Evolutionary conservation across 208 protist genomes (phyloP).

Genomic region (Phytomonas francai): DNA sequence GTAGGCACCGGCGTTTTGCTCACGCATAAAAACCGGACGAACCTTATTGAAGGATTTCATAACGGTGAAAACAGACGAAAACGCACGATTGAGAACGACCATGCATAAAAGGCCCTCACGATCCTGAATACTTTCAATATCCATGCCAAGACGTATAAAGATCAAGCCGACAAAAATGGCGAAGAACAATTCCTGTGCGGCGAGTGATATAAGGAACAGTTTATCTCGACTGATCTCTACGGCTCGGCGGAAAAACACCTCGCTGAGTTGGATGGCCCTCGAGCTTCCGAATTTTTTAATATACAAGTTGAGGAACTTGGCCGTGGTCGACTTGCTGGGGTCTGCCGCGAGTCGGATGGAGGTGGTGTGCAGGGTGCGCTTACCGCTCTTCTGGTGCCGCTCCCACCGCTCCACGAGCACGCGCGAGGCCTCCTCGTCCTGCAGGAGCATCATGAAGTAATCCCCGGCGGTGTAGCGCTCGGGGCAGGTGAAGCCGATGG

Average conservation of each 20-base stretch:
- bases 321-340: constrained; percentile 26
- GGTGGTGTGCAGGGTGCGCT: constrained; percentile 43
- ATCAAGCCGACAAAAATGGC: constrained; percentile 66
- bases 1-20: constrained; percentile 66
- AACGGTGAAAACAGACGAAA: constrained; percentile 48
- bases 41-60: constrained; percentile 39
- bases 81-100: constrained; percentile 44
- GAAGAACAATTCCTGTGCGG: constrained; percentile 53
- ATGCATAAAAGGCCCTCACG: constrained; percentile 62
- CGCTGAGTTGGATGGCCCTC: constrained; percentile 36
- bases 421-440: constrained; percentile 39
- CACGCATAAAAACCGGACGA: constrained; percentile 51
- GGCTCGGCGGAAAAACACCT: constrained; percentile 30
- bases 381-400: constrained; percentile 40
- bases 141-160: constrained; percentile 40
- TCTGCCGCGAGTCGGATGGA: constrained; percentile 31
- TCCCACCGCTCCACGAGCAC: constrained; percentile 65
- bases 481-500: constrained; percentile 63
- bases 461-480: constrained; percentile 76
- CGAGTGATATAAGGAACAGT: constrained; percentile 34
- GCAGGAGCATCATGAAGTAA: constrained; percentile 80
- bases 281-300: constrained; percentile 38
- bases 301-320: constrained; percentile 40
- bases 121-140: constrained; percentile 51
- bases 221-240: constrained; percentile 35